These are phyloP conservation scores for Plenodomus tracheiphilus DNA, from an alignment of 2,329 filamentous ascomycete genomes.

Conservation along the genomic window DNA sequence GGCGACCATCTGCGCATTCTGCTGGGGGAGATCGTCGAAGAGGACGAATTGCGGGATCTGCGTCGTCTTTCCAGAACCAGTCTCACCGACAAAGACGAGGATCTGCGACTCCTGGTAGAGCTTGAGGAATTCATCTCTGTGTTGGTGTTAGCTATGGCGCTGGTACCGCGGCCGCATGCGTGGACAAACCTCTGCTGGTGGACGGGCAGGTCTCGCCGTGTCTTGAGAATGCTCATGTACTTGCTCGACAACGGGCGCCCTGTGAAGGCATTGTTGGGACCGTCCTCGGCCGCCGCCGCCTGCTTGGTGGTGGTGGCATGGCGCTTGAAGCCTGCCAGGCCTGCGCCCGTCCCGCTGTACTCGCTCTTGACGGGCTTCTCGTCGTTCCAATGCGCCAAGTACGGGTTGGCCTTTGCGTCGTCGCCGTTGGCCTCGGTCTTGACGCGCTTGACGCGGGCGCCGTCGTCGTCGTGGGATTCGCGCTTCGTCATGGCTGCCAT, in stretches of 20 bases:
- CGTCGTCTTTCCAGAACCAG: slow-evolving; percentile 98
- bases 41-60: slow-evolving; percentile 99
- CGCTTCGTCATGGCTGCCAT: slow-evolving; percentile 58
- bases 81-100: slow-evolving; percentile 97
- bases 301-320: slow-evolving; percentile 79
- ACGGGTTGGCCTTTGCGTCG: slow-evolving; percentile 71
- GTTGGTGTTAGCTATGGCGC: slow-evolving; percentile 11
- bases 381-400: slow-evolving; percentile 86
- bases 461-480: slow-evolving; percentile 53
- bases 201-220: slow-evolving; percentile 83
- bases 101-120: slow-evolving; percentile 95
- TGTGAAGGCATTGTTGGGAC: slow-evolving; percentile 84
- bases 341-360: slow-evolving; percentile 36
- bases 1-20: slow-evolving; percentile 84
- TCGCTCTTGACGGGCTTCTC: slow-evolving; percentile 45
- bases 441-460: slow-evolving; percentile 58
- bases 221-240: slow-evolving; percentile 89
- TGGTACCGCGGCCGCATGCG: neutral
- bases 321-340: slow-evolving; percentile 68
- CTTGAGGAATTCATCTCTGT: slow-evolving; percentile 85
- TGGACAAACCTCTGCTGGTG: slow-evolving; percentile 76
- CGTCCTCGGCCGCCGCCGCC: slow-evolving; percentile 75
- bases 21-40: slow-evolving; percentile 91
- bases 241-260: slow-evolving; percentile 73
- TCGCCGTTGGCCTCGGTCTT: slow-evolving; percentile 43